Evolutionary conservation across 2,329 filamentous ascomycete species (phyloP).

Genomic region (Arthrobotrys conoides): DNA sequence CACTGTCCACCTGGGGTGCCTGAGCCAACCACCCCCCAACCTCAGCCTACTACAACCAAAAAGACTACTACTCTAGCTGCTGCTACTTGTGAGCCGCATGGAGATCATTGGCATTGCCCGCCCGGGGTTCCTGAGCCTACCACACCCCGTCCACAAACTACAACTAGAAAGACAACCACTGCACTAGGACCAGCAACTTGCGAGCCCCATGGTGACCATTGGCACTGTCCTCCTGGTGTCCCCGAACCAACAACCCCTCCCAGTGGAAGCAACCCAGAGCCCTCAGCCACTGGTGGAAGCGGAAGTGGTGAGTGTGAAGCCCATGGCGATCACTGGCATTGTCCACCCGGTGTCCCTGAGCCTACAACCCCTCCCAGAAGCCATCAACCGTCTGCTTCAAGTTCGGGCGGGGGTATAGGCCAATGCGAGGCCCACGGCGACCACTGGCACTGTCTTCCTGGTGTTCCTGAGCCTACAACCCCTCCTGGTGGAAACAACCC

Average conservation of each 20-base stretch:
- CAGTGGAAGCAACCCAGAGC: not conserved
- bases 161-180: slow-evolving; percentile 1
- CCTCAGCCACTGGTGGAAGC: not conserved
- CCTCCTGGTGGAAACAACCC: not conserved
- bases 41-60: not conserved
- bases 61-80: not conserved
- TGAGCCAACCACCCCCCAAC: not conserved
- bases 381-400: not conserved
- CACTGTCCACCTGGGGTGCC: slow-evolving; percentile 13
- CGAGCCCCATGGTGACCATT: slow-evolving; percentile 10
- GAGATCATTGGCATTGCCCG: slow-evolving; percentile 22
- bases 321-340: slow-evolving; percentile 20
- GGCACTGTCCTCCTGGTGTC: slow-evolving; percentile 10
- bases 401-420: not conserved
- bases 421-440: slow-evolving; percentile 14
- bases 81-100: slow-evolving; percentile 5
- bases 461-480: slow-evolving; percentile 1
- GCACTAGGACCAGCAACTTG: not conserved
- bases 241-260: slow-evolving; percentile 12
- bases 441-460: slow-evolving; percentile 15
- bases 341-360: slow-evolving; percentile 14
- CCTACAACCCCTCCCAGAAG: slow-evolving; percentile 14
- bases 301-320: not conserved
- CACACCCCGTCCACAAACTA: not conserved
- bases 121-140: slow-evolving; percentile 8